Evolutionary conservation across 1,284 basidiomycete species (phyloP).

Genomic region (Melampsora americana): DNA sequence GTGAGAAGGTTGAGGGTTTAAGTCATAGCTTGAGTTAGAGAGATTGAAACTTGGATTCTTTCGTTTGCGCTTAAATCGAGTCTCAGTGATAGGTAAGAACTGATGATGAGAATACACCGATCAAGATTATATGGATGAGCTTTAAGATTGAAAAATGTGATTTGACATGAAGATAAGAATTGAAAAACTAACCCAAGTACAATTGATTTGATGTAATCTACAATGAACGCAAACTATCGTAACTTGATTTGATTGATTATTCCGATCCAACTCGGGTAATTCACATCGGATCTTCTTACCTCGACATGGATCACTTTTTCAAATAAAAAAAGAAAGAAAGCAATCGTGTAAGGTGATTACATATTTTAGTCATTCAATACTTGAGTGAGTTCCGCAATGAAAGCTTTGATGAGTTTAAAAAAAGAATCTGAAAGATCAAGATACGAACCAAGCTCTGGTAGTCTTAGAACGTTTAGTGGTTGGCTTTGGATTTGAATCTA

Average conservation of each 20-base stretch:
- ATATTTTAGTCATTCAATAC: neutral
- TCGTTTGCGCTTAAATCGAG: constrained; percentile 93
- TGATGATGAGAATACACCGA: constrained; percentile 58
- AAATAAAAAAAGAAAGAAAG: too few relatives aligned
- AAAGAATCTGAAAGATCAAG: neutral
- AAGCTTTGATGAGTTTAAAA: neutral
- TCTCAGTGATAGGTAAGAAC: constrained; percentile 96
- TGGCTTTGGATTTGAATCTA: neutral
- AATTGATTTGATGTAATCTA: constrained; percentile 68
- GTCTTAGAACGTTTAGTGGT: constrained; percentile 18
- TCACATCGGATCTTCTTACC: constrained; percentile 62
- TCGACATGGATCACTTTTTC: constrained; percentile 32
- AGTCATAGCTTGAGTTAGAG: constrained; percentile 10
- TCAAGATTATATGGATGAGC: neutral
- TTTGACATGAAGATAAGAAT: neutral
- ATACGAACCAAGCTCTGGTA: constrained; percentile 26
- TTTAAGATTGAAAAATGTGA: too few relatives aligned
- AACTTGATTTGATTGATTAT: constrained; percentile 56
- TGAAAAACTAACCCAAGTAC: constrained; percentile 59
- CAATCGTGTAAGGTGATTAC: neutral
- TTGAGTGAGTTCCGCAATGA: neutral
- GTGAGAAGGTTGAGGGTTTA: neutral
- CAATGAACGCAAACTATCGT: constrained; percentile 78
- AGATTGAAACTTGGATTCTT: neutral
- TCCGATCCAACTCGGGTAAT: constrained; percentile 61